Base-by-base conservation (phyloP, 768 basidiomycete species). In the Trametes meyenii region DNA sequence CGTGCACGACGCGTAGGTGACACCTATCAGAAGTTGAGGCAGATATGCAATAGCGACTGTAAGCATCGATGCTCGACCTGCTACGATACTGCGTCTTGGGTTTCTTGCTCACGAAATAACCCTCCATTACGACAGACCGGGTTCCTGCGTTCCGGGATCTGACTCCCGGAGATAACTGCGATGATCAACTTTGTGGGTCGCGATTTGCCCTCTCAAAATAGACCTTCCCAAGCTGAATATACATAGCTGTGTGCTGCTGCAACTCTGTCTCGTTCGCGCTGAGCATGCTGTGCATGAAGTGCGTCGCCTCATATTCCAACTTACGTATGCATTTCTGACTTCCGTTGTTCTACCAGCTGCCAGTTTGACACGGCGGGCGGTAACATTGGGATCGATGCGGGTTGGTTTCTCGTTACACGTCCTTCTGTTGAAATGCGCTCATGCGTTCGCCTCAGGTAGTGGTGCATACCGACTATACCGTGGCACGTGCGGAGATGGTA, bases 211-310 rank as follows among this genome's bases (percentile, higher is more conserved):
- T 19, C 6, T 23, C 5, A 12, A 21, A 33, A 33, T 33, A 33
- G 29, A 33, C 16, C 16, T 14, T n/a, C 3, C 1, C 43, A 17
- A 24, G 12, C 14, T 36, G 5, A 6, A 26, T 35, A 49, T 19
- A 48, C 11, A 24, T 38, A 67, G 66, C 63, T 1, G 23, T 12
- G 14, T 67, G 66, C 36, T 67, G 66, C 38, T 67, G 66, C 29
- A 67, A 67, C 23, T 55, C 62, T 2, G 29, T 67, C 2, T 49
- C 66, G 13, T 67, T 44, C 45, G 50, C 55, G 48, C 40, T 67
- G 36, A 67, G 66, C 50, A 67, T 67, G 66, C 53, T 67, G 5
- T 67, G 66, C 45, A 62, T 62, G 60, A 67, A 67, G 66, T 67
- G 46, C 5, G 66, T 45, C 17, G 8, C 42, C 1, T 21, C n/a